Evolutionary conservation across 495 filamentous ascomycete species (phyloP).

Genomic region (Aspergillus conjunctus): DNA sequence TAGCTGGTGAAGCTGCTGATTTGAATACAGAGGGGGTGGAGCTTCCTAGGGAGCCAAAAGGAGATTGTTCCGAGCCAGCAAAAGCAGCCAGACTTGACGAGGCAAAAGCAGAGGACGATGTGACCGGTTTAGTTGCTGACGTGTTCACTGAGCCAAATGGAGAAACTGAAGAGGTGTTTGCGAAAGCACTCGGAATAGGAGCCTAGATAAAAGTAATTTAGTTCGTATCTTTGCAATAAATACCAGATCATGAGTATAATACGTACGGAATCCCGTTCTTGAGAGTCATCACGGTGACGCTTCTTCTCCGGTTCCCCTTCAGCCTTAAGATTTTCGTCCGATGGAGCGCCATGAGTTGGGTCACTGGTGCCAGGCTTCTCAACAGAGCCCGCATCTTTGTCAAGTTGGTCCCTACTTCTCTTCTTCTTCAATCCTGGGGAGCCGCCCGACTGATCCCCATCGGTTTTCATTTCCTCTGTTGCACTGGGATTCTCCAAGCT

Average conservation of each 20-base stretch:
- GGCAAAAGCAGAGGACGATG: constrained; percentile 56
- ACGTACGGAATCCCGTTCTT: constrained; percentile 36
- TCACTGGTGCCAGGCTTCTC: constrained; percentile 30
- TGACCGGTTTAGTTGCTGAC: constrained; percentile 31
- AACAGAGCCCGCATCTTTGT: constrained; percentile 38
- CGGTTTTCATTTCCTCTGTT: constrained; percentile 1
- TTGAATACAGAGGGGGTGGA: constrained; percentile 47
- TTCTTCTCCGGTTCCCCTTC: constrained; percentile 51
- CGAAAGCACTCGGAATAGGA: constrained; percentile 52
- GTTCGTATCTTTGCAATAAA: background rate
- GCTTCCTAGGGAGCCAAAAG: constrained; percentile 54
- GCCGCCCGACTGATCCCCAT: constrained; percentile 18
- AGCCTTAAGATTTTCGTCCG: constrained; percentile 19
- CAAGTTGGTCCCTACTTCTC: constrained; percentile 54
- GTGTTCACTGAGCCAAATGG: constrained; percentile 50
- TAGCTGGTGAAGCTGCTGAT: constrained; percentile 24
- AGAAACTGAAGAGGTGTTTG: constrained; percentile 53
- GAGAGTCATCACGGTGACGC: constrained; percentile 46
- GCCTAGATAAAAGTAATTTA: constrained; percentile 30
- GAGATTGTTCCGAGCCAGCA: constrained; percentile 55
- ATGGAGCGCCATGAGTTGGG: constrained; percentile 18
- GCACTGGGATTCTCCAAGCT: constrained; percentile 20
- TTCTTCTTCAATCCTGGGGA: constrained; percentile 50
- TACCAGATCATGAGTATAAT: constrained; percentile 6
- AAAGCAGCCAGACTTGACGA: constrained; percentile 55